Evolutionary conservation across 2,329 filamentous ascomycete species (phyloP), one percentile per base, ranked within the genome.

Genomic region (Annulohypoxylon truncatum): DNA sequence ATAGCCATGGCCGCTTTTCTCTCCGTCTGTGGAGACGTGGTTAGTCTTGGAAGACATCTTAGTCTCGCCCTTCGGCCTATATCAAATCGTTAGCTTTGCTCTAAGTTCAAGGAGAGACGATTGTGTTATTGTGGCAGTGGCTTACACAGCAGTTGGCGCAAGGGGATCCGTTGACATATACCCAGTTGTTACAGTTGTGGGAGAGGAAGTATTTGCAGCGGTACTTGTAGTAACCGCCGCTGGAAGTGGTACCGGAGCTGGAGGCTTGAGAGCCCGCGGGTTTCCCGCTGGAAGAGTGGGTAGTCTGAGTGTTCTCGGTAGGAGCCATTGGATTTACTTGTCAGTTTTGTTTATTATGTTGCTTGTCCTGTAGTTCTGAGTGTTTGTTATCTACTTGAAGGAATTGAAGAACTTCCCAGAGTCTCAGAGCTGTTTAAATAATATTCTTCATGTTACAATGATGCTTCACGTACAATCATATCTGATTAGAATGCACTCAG

Each of bases 111-210:
- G n/a, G n/a, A n/a, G n/a, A 20, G 57, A 40, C 8, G 15, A 15
- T 31, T 9, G 31, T n/a, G 22, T 22, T 10, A 24, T 52, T 59
- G 8, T 42, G 15, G 7, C 20, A n/a, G 46, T 31, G 35, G 77
- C 83, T 77, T 77, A 86, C 84, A 67, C 83, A 77, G 73, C 84
- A 87, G 66, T 76, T 78, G 54, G 83, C 77, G 73, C 84, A 87
- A 9, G 83, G 77, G 35, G 81, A 78, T 56, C 83, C 81, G 57
- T 85, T 83, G 13, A 86, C 80, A 76, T 83, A 85, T 9, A 86
- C 84, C 84, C 84, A 87, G 68, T 86, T 83, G 4, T 77, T 79
- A 69, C 84, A 86, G 67, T 85, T 82, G 71, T 84, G 79, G 28
- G 82, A 80, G 60, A 81, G 81, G 70, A 83, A 85, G 78, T 85